These are phyloP conservation scores for Cafeteria roenbergensis DNA, from an alignment of 108 stramenopile genomes.

Conservation along the genomic window DNA sequence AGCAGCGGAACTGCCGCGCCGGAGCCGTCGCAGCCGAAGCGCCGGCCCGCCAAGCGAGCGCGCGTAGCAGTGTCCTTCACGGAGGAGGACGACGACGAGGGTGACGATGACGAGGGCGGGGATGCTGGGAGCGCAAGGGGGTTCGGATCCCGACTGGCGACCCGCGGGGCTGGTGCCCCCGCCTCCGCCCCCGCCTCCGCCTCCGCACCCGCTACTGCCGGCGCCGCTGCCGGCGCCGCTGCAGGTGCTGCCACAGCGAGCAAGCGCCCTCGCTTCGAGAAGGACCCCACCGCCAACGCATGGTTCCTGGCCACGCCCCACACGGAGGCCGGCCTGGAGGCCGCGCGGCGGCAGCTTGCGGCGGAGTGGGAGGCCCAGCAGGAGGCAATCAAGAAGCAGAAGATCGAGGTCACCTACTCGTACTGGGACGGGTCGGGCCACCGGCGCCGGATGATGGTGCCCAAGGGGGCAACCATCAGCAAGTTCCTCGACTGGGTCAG, in stretches of 20 bases:
- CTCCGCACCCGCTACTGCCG: too few species aligned
- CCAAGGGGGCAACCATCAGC: slow-evolving; percentile 72
- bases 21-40: background rate
- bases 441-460: slow-evolving; percentile 51
- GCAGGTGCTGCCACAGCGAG: background rate
- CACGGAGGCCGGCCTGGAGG: slow-evolving; percentile 48
- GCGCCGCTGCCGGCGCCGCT: too few species aligned
- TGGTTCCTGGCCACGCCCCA: slow-evolving; percentile 74
- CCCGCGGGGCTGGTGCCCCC: background rate
- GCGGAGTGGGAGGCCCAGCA: slow-evolving; percentile 68
- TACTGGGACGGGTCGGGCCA: slow-evolving; percentile 96
- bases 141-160: background rate
- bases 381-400: slow-evolving; percentile 58
- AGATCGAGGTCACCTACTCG: slow-evolving; percentile 72
- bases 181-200: too few species aligned
- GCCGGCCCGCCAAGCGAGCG: background rate
- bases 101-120: slow-evolving; percentile 3
- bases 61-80: background rate
- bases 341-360: slow-evolving; percentile 52
- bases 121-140: background rate
- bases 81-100: background rate
- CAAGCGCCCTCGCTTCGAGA: slow-evolving; percentile 23
- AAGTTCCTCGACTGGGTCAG: slow-evolving; percentile 72
- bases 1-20: background rate
- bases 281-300: slow-evolving; percentile 80